Evolutionary conservation across 2,329 filamentous ascomycete genomes (phyloP).

Genomic region (Sclerotinia minor): DNA sequence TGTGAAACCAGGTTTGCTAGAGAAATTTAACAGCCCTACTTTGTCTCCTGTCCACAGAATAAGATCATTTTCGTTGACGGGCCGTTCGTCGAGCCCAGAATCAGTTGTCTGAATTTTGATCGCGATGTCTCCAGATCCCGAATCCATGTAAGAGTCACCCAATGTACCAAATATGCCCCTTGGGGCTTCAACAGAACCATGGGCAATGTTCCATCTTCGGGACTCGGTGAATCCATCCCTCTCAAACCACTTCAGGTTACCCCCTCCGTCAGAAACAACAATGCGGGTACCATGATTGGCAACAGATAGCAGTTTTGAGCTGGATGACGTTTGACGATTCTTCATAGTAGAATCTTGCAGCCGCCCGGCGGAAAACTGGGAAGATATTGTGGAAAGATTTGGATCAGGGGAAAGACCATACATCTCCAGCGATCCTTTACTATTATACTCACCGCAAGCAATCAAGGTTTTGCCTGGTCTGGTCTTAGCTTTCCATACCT

Average conservation of each 20-base stretch:
- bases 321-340: slow-evolving; percentile 81
- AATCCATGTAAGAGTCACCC: slow-evolving; percentile 42
- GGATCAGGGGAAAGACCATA: slow-evolving; percentile 60
- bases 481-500: slow-evolving; percentile 55
- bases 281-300: slow-evolving; percentile 78
- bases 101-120: slow-evolving; percentile 67
- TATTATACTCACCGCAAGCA: slow-evolving; percentile 87
- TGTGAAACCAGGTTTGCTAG: slow-evolving; percentile 51
- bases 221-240: slow-evolving; percentile 71
- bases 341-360: slow-evolving; percentile 57
- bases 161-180: slow-evolving; percentile 54
- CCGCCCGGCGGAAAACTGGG: slow-evolving; percentile 38
- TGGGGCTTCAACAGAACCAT: slow-evolving; percentile 51
- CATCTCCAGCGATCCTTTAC: slow-evolving; percentile 85
- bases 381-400: slow-evolving; percentile 37
- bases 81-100: slow-evolving; percentile 42
- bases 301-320: slow-evolving; percentile 78
- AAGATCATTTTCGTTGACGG: slow-evolving; percentile 64
- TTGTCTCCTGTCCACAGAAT: slow-evolving; percentile 87
- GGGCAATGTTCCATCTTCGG: slow-evolving; percentile 55
- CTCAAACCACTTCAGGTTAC: slow-evolving; percentile 87
- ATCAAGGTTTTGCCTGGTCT: slow-evolving; percentile 65
- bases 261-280: slow-evolving; percentile 80
- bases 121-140: slow-evolving; percentile 68
- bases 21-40: slow-evolving; percentile 70